phyloP scores from a whole-genome alignment of 2,329 filamentous ascomycete genomes.

The Atkinsonella hypoxylon region DNA sequence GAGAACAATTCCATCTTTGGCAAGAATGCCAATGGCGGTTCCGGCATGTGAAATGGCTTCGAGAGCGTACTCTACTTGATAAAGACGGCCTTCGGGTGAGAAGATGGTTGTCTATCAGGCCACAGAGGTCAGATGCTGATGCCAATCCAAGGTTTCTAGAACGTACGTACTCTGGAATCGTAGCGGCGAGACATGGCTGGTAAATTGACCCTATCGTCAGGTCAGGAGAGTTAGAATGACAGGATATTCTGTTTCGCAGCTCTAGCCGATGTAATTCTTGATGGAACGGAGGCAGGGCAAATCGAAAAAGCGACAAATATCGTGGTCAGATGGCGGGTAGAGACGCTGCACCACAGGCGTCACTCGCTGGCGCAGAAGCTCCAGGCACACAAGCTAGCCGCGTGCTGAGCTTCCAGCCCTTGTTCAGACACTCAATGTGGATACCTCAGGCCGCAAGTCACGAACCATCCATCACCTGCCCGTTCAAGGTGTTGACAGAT shows the following conservation, averaged over 20 bases:
- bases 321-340: constrained; percentile 1
- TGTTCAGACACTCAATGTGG: not conserved
- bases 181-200: constrained; percentile 81
- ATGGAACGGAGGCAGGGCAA: not conserved
- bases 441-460: constrained; percentile 7
- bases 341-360: constrained; percentile 7
- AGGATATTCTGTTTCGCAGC: not conserved
- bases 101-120: constrained; percentile 84
- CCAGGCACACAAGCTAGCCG: constrained; percentile 13
- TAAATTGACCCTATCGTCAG: not conserved
- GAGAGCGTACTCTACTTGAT: constrained; percentile 98
- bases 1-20: constrained; percentile 95
- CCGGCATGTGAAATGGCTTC: constrained; percentile 98
- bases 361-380: constrained; percentile 9
- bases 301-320: not conserved
- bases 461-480: not conserved
- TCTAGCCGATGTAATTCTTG: not conserved
- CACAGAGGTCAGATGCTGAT: not conserved
- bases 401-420: constrained; percentile 7
- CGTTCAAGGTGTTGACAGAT: too few species aligned
- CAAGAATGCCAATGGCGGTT: constrained; percentile 90
- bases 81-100: constrained; percentile 94
- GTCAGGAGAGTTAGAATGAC: not conserved
- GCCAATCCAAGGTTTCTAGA: constrained; percentile 8
- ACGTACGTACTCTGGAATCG: constrained; percentile 73